These are phyloP conservation scores for Wickerhamiella kurtzmanii DNA, from an alignment of 805 yeast genomes.

Conservation along the genomic window DNA sequence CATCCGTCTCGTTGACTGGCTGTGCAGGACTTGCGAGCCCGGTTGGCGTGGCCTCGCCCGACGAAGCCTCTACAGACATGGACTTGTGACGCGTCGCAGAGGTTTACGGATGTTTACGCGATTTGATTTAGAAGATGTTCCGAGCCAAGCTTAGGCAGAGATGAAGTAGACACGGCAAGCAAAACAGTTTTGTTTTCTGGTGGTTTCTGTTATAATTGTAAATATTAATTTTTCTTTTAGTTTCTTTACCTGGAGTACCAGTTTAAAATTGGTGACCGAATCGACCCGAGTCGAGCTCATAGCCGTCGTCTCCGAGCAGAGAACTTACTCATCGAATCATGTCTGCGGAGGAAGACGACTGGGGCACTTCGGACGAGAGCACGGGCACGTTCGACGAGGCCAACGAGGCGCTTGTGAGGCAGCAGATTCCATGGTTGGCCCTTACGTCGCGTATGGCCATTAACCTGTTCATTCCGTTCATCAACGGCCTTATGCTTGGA, in stretches of 20 bases:
- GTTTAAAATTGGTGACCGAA: too few species aligned
- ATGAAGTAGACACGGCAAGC: too few species aligned
- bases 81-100: background rate
- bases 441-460: constrained; percentile 30
- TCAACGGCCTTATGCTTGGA: constrained; percentile 91
- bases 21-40: background rate
- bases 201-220: too few species aligned
- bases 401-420: background rate
- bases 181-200: too few species aligned
- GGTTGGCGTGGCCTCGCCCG: background rate
- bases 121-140: too few species aligned
- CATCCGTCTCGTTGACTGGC: too few species aligned
- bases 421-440: constrained; percentile 11
- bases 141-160: too few species aligned
- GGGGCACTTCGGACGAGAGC: background rate
- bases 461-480: constrained; percentile 70
- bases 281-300: too few species aligned
- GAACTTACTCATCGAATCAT: background rate
- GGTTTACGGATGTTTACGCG: background rate
- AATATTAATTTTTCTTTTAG: background rate
- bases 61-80: background rate
- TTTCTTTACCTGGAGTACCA: background rate
- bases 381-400: background rate
- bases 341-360: background rate
- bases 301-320: background rate